Evolutionary conservation across 352 stramenopile genomes (phyloP), one percentile per base, ranked within the genome.

Genomic region (Phytophthora crassamura): DNA sequence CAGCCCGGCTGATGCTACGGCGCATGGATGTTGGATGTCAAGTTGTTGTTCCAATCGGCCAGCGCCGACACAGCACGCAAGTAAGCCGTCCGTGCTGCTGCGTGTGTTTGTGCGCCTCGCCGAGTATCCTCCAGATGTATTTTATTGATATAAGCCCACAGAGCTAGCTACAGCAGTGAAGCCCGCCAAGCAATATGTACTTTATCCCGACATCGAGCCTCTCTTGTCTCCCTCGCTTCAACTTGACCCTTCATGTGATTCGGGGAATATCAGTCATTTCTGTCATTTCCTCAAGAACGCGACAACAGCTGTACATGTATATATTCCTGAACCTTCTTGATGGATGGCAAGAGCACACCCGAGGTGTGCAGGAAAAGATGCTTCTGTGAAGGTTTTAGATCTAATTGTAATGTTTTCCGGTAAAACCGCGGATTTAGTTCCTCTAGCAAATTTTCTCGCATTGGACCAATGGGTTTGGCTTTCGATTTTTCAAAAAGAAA

Each of bases 401-500:
- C 25, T 30, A 30, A 30, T 30, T 4, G 4, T 5, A 7, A 30
- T 7, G 3, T 5, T 30, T 30, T 30, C 25, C 3, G 25, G 25
- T 30, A 30, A 30, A 30, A 30, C 25, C 25, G 25, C 25, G 25
- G 25, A 30, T 30, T 30, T 30, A 30, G 25, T 30, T 30, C 3
- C 25, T 30, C 4, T 5, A 6, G 25, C 25, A 30, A 61, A 53
- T 66, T 65, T 59, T 69, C 32, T 66, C 39, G 11, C 42, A 28
- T 52, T 67, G 15, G 42, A 51, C 61, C 49, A 68, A 68, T 72
- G 33, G 32, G 47, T 38, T 66, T 46, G 42, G 11, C 46, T 52
- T 74, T 74, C 71, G 41, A 74, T 71, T 47, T 67, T 71, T 71
- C 47, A 61, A 69, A 69, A 59, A 43, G 40, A 43, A 52, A 14